Base-by-base conservation (phyloP, 192 early-diverging fungal species). In the Umbelopsis vinacea region DNA sequence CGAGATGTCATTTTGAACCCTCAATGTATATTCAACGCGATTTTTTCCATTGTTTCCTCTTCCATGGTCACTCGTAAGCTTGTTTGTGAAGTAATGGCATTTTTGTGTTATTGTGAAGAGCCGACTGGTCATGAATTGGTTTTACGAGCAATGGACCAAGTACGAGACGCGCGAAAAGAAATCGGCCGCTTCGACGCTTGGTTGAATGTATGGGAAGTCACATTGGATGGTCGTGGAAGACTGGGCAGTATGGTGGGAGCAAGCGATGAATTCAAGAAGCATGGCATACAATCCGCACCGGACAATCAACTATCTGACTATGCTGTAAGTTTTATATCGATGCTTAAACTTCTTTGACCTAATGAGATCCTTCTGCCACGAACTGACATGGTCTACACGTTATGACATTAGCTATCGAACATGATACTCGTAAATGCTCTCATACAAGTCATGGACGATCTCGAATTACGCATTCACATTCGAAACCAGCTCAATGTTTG, bases 361-460 rank as follows among this genome's bases (percentile, higher is more conserved):
- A 43, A 43, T 12, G 40, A 7, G 5, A 43, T 43, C 11, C 6
- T n/a, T 43, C 45, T 29, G 3, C 29, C 3, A 29, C 1, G 29
- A n/a, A 71, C 11, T 50, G 52, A 53, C 6, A 15, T 67, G 45
- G 66, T 40, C 26, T 50, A 22, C 47, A 22, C 22, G 22, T 33
- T 48, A 40, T 55, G 46, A 21, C 19, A n/a, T 37, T 85, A 87
- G 82, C 81, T 93, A 26, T 89, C 90, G 33, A 91, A 89, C 73
- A 84, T 94, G 84, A 87, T 94, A 26, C 82, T 94, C 33, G 85
- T 92, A 72, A 94, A 94, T 73, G 88, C 91, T 2, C 80, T 94
- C 1, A 82, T 94, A 10, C 88, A 88, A 48, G 88, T 92, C 4
- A 86, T 89, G 8, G 90, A 92, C 68, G 92, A 94, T 71, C 84